These are phyloP conservation scores for Tolypocladium amazonense DNA, from an alignment of 2,329 filamentous ascomycete genomes.

Conservation along the genomic window DNA sequence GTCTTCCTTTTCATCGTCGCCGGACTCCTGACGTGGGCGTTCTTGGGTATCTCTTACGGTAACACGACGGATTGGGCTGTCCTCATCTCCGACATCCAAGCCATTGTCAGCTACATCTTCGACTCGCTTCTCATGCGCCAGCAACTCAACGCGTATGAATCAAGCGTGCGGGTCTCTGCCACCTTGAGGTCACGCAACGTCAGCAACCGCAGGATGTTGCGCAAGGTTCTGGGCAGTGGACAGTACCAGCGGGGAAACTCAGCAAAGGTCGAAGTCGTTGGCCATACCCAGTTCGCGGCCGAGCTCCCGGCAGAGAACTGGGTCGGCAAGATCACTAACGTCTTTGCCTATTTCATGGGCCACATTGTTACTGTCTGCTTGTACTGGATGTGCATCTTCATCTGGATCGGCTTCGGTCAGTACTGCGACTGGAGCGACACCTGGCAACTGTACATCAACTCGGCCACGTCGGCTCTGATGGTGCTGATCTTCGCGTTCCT, in stretches of 20 bases:
- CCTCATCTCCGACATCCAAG: slow-evolving; percentile 21
- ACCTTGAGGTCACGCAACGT: slow-evolving; percentile 19
- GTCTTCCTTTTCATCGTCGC: slow-evolving; percentile 18
- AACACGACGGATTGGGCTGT: slow-evolving; percentile 24
- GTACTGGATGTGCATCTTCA: slow-evolving; percentile 23
- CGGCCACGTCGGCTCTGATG: slow-evolving; percentile 25
- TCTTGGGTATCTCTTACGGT: slow-evolving; percentile 18
- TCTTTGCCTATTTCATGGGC: slow-evolving; percentile 14
- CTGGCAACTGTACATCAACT: slow-evolving; percentile 32
- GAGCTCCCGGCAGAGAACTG: slow-evolving; percentile 14
- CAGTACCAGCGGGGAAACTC: slow-evolving; percentile 6
- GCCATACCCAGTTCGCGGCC: slow-evolving; percentile 9
- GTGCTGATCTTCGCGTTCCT: slow-evolving; percentile 30
- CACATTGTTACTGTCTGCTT: slow-evolving; percentile 18
- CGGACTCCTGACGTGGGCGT: slow-evolving; percentile 17
- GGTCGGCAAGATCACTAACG: slow-evolving; percentile 17
- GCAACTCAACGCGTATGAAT: slow-evolving; percentile 21
- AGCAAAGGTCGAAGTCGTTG: slow-evolving; percentile 11
- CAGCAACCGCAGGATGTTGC: slow-evolving; percentile 19
- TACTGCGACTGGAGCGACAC: slow-evolving; percentile 17
- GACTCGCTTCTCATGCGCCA: slow-evolving; percentile 27
- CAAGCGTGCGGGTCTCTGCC: slow-evolving; percentile 16
- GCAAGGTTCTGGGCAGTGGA: slow-evolving; percentile 8
- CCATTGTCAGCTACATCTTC: slow-evolving; percentile 25
- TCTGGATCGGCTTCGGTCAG: slow-evolving; percentile 22